Base-by-base conservation (phyloP, 1,284 basidiomycete species). In the Cystobasidiaceae sp. region DNA sequence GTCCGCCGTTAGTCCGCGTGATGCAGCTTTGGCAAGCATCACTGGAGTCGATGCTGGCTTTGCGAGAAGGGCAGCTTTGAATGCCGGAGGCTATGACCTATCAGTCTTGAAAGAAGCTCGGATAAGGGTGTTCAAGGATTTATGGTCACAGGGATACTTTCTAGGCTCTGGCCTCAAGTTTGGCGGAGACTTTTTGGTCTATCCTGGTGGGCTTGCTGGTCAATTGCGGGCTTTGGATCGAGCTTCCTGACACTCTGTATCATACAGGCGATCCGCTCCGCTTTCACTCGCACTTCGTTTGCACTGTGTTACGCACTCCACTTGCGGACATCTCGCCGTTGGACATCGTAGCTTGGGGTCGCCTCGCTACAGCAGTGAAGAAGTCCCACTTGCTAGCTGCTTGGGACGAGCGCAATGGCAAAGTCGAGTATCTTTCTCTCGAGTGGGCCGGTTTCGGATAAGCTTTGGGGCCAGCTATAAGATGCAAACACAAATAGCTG, bases 261-360 rank as follows among this genome's bases (percentile, higher is more conserved):
- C 4, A 45, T 25, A 2, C 68, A 93, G 93, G 93, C 57, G 96
- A 99, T 75, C 93, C 93, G 4, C 78, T 98, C 32, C 83, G 96
- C 17, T 99, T 96, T 76, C 96, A 99, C 73, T 94, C 93, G 1
- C 96, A 99, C 77, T 98, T 97, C 74, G 88, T 89, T 11, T 88
- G 88, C 8, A 86, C 89, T 15, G 88, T 94, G 5, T 77, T 90
- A 25, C 82, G 86, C 30, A 84, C 86, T 0, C 83, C 84, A 0
- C 75, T 79, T 7, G 77, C 84, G 9, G 73, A 81, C 0, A 80
- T 97, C 58, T 81, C 82, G 41, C 92, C 93, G 2, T 88, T 93
- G 83, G 91, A 96, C 74, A 83, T 99, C 44, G 88, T 99, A 19
- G 93, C 94, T 0, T 93, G 92, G 75, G 96, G 96, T 4, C 83